Base-by-base conservation (phyloP, 192 early-diverging fungal species). In the Cetraspora pellucida region DNA sequence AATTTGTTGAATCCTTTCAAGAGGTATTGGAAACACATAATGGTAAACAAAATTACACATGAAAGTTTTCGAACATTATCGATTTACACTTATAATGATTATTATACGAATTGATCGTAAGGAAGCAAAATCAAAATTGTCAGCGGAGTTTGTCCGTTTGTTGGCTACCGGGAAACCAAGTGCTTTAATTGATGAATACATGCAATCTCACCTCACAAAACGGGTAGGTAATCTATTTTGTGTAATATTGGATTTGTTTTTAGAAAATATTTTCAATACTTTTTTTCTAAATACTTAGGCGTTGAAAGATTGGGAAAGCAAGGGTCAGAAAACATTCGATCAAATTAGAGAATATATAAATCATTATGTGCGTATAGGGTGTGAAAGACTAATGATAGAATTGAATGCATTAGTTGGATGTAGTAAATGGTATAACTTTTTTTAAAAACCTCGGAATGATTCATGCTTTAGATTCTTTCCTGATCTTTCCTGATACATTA, bases 251-350 rank as follows among this genome's bases (percentile, higher is more conserved):
- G n/a, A n/a, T n/a, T n/a, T n/a, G n/a, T n/a, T n/a, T n/a, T n/a
- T n/a, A 52, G 13, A 52, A 52, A n/a, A 54, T 17, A 72, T 54
- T 72, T 72, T 8, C 14, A 63, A 0, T 60, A 16, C 25, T 7
- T 10, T 28, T 54, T 5, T 64, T 25, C 19, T 47, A 50, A 10
- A 49, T 14, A 14, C 44, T n/a, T 61, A 75, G 73, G 73, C 44
- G 11, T 23, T 76, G 31, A 76, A 76, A 37, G 74, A 76, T 66
- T 76, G 74, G 74, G 74, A 76, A 52, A 76, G 30, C 30, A 76
- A 76, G 21, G 74, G 60, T 17, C 25, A 58, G 8, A 76, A 76
- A 65, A 30, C 30, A 31, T 55, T 76, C 14, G 46, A 64, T 10
- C 46, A 54, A 55, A 76, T 76, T n/a, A 44, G 63, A 21, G 60